Base-by-base conservation (phyloP, 176 grass and related monocot species). In the Rhipidocladum racemiflorum region DNA sequence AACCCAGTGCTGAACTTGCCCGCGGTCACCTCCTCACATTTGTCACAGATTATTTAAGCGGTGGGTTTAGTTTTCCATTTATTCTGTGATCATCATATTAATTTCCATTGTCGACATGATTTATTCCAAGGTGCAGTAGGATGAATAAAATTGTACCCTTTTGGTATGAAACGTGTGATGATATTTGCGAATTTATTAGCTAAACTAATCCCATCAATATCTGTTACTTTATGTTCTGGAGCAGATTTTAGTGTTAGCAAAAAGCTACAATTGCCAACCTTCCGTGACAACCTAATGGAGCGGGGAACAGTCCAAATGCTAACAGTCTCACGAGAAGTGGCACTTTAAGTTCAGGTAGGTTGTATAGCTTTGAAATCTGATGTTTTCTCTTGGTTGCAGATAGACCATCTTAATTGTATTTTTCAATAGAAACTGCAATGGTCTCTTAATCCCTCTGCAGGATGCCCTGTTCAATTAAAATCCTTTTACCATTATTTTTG, bases 281-380 rank as follows among this genome's bases (percentile, higher is more conserved):
- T 93, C 78, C 93, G 89, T 90, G 92, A 91, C 50, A 85, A 92
- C 76, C 82, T 99, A 66, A 95, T 80, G 71, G 92, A 99, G 72
- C 75, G 89, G 60, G 89, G 85, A 85, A 99, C 89, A 25, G 69
- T 99, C 56, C 96, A 99, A 91, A 99, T 99, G 91, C 67, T 99
- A 27, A 99, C 96, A 24, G 68, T 93, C 27, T 95, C 96, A 69
- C 84, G 92, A 70, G 96, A 99, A 91, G 92, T 93, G 20, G 96
- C 96, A 69, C 87, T 99, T 88, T 92, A 99, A 83, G 87, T 99
- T 90, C 96, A 99, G 92, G 96, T 95, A 91, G 29, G 21, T 51
- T 85, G 15, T 44, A 69, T 39, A 74, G 2, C 29, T 77, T 45
- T 66, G 27, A 57, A 57, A 82, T 74, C 15, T 66, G 36, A 43